Evolutionary conservation across 1,139 yeast species (phyloP), one percentile per base, ranked within the genome.

Genomic region (Groenewaldozyma sp.): DNA sequence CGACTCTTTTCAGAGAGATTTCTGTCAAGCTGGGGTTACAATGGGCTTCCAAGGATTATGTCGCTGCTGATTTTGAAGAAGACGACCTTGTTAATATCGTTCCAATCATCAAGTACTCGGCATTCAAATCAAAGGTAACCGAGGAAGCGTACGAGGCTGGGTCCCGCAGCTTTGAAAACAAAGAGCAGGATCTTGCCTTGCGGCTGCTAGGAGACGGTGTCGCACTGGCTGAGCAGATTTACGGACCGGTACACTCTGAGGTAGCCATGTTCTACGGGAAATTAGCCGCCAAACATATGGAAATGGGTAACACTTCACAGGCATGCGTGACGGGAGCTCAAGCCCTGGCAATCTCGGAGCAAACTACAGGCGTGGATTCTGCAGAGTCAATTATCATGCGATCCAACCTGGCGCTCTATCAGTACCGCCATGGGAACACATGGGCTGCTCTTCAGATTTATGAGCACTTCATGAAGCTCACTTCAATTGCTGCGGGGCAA

Each of bases 21-120:
- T 78, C 95, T 13, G 55, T 69, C 41, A 81, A 82, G 62, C 75
- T 79, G 50, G 98, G 98, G 63, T 74, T 91, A 43, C 98, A 91
- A 65, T 81, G 95, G 84, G 65, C 67, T 49, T 60, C 74, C n/a
- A 69, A 65, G 46, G 60, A 66, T 16, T 79, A 74, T 76, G 56
- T 46, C 42, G 9, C 41, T 68, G 65, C 52, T 67, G 28, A 35
- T 13, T 58, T 58, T 45, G 45, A 53, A 17, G 56, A 53, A 31
- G 48, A 62, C 2, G 95, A 88, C 57, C 68, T 91, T 40, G 52
- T 78, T 27, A 70, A 77, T 35, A 69, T 91, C 40, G 74, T 76
- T 28, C 97, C 98, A 26, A 58, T 78, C 22, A 68, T 84, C 46
- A 84, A 83, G 62, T 78, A 78, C 47, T 71, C 94, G 0, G 67